A percentile compares a stretch with the other conserved stretches of the same genome.
These are phyloP conservation scores for Acer negundo DNA, from an alignment of 345 rosid genomes.

Conservation along the genomic window DNA sequence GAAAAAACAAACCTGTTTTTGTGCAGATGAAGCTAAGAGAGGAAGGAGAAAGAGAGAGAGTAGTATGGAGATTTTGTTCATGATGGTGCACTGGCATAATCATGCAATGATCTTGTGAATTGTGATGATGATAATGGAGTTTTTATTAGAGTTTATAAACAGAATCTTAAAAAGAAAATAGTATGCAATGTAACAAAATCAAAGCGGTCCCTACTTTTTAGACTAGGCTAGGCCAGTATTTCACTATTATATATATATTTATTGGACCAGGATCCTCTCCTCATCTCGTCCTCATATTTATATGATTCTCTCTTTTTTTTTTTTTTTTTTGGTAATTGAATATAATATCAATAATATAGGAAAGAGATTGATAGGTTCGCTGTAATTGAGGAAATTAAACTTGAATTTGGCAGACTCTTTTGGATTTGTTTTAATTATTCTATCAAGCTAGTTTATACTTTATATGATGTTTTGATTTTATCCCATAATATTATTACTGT, in stretches of 20 bases:
- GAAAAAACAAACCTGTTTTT: slow-evolving; percentile 34
- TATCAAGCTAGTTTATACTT: no score
- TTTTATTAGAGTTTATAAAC: slow-evolving; percentile 24
- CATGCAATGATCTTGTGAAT: not conserved
- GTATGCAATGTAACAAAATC: not conserved
- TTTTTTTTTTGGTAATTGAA: not conserved
- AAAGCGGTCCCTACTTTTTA: not conserved
- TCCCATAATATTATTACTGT: no score
- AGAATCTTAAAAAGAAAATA: no score
- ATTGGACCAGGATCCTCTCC: no score
- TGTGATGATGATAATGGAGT: not conserved
- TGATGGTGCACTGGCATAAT: slow-evolving; percentile 6
- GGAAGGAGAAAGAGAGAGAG: slow-evolving; percentile 44
- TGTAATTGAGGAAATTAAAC: not conserved
- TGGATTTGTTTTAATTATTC: no score
- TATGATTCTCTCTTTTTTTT: not conserved
- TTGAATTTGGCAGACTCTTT: not conserved
- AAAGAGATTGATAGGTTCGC: not conserved
- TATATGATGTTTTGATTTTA: no score
- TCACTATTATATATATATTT: no score
- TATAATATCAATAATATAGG: not conserved
- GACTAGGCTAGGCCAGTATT: not conserved
- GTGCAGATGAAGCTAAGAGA: slow-evolving; percentile 40
- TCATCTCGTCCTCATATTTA: no score
- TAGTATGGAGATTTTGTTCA: slow-evolving; percentile 29